These are phyloP conservation scores for Phellinidium pouzarii DNA, from an alignment of 1,284 basidiomycete genomes.

Conservation along the genomic window DNA sequence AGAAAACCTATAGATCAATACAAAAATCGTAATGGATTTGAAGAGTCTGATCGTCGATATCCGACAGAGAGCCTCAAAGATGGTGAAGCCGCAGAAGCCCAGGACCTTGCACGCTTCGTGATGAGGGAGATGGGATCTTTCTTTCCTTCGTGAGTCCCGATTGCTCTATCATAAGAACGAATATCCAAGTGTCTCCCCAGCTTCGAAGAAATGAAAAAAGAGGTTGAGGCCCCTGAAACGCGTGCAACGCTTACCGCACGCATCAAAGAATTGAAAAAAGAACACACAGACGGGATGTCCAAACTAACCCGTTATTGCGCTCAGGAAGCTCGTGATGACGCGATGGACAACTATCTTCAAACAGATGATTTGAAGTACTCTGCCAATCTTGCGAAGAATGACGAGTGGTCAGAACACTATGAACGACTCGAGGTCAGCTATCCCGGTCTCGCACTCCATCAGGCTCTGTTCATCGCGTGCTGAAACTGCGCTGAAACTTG, in stretches of 20 bases:
- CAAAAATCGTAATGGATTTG: conserved; percentile 11
- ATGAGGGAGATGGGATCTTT: conserved; percentile 24
- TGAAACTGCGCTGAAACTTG: neutral
- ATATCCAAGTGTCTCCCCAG: conserved; percentile 8
- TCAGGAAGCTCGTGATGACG: conserved; percentile 36
- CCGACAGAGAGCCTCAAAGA: conserved; percentile 17
- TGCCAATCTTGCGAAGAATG: conserved; percentile 21
- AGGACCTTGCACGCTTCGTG: conserved; percentile 27
- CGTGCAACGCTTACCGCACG: conserved; percentile 27
- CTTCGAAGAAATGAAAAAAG: conserved; percentile 20
- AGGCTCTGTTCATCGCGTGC: neutral
- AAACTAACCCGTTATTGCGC: conserved; percentile 37
- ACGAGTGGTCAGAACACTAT: conserved; percentile 16
- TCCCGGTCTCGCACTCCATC: neutral
- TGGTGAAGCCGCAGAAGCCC: conserved; percentile 24
- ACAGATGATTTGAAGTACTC: conserved; percentile 29
- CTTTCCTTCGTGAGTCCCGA: conserved; percentile 15
- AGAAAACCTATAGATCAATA: conserved; percentile 7
- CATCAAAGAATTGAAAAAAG: conserved; percentile 32
- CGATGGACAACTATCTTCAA: conserved; percentile 28
- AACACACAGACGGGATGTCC: conserved; percentile 38
- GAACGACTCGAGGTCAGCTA: conserved; percentile 15
- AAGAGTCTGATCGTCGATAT: conserved; percentile 13
- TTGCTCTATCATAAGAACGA: neutral
- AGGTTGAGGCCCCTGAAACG: conserved; percentile 24